Percentiles rank a stretch among this genome's conserved stretches.
Conservation (phyloP, 2,329 filamentous ascomycete genomes). For the Monosporascus sp. region DNA sequence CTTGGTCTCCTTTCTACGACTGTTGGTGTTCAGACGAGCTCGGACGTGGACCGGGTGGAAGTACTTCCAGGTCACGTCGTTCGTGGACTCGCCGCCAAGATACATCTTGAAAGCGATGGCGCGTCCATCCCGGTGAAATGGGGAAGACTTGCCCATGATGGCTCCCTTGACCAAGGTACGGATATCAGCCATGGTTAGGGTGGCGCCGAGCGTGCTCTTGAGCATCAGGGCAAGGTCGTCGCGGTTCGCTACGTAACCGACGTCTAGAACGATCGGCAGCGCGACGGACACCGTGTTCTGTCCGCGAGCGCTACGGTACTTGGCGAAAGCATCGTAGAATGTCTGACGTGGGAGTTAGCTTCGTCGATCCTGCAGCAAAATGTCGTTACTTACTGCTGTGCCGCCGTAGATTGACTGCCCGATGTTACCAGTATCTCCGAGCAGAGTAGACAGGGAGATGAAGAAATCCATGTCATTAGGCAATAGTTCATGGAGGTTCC, state of each 20-base stretch:
- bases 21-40: conserved; percentile 1
- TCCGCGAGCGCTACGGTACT: conserved; percentile 9
- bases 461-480: conserved; percentile 23
- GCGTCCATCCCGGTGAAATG: conserved; percentile 3
- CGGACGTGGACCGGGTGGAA: conserved; percentile 7
- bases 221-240: conserved; percentile 4
- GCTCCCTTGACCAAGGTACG: conserved; percentile 9
- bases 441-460: conserved; percentile 17
- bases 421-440: conserved; percentile 14
- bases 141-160: conserved; percentile 4
- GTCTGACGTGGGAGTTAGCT: conserved; percentile 11
- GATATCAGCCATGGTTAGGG: conserved; percentile 9
- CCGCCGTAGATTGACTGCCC: conserved; percentile 25
- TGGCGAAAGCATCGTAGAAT: conserved; percentile 23
- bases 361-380: neutral
- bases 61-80: conserved; percentile 4
- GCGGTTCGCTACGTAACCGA: conserved; percentile 12
- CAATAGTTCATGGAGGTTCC: conserved; percentile 9
- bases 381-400: conserved; percentile 8
- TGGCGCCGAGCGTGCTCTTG: conserved; percentile 8
- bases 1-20: neutral
- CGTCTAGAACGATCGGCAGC: conserved; percentile 14
- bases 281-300: conserved; percentile 8
- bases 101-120: conserved; percentile 3
- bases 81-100: conserved; percentile 1